phyloP scores from a whole-genome alignment of 306 rosid genomes.

The Fragaria ananassa region DNA sequence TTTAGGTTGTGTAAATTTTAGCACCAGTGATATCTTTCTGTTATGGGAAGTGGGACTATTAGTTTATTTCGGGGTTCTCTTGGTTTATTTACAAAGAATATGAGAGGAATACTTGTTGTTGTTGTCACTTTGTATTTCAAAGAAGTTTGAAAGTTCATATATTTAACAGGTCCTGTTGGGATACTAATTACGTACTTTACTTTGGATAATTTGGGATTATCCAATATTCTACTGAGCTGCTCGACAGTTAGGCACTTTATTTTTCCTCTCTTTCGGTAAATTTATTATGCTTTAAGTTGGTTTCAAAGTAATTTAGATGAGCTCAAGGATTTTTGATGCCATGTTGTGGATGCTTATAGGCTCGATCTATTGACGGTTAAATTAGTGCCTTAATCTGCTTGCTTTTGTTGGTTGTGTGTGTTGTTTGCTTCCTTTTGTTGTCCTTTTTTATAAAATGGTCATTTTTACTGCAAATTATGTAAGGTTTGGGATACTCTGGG shows the following conservation, averaged over 20 bases:
- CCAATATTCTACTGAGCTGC: too few species aligned
- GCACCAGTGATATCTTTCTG: background rate
- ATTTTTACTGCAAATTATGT: too few species aligned
- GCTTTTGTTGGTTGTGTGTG: background rate
- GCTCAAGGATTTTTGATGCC: constrained; percentile 7
- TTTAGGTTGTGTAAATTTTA: background rate
- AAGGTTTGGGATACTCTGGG: background rate
- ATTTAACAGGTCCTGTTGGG: background rate
- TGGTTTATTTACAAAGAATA: background rate
- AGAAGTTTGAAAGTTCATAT: background rate
- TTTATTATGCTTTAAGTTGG: constrained; percentile 10
- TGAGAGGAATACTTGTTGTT: background rate
- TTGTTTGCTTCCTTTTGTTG: background rate
- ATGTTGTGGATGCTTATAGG: background rate
- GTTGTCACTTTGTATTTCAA: background rate
- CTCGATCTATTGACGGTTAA: too few species aligned
- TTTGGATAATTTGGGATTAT: too few species aligned
- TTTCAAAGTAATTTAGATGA: too few species aligned
- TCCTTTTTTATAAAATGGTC: too few species aligned
- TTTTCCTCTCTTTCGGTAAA: too few species aligned
- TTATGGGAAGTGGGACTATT: background rate
- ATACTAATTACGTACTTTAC: background rate
- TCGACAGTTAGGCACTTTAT: too few species aligned
- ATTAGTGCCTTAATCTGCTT: background rate
- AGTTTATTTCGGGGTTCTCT: background rate